Conservation (phyloP, 2,329 filamentous ascomycete genomes). For the Ceratocystis eucalypticola region DNA sequence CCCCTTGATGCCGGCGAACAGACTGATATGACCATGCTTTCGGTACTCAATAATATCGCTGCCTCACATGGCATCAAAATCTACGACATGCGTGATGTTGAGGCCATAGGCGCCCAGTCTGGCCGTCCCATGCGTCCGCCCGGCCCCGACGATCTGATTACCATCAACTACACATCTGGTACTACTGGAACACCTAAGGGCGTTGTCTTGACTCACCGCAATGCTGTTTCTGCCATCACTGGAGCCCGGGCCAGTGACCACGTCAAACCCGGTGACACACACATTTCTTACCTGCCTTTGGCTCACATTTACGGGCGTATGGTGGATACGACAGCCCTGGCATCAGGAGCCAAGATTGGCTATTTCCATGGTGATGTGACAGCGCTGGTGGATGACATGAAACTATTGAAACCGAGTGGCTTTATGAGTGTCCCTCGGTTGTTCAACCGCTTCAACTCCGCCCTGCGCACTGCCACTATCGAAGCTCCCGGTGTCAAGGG, state of each 20-base stretch:
- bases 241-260: slow-evolving; percentile 43
- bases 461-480: slow-evolving; percentile 65
- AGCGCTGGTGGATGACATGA: slow-evolving; percentile 80
- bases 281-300: slow-evolving; percentile 79
- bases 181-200: slow-evolving; percentile 76
- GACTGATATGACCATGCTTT: slow-evolving; percentile 62
- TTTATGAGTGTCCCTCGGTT: slow-evolving; percentile 85
- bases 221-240: slow-evolving; percentile 60
- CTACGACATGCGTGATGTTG: slow-evolving; percentile 66
- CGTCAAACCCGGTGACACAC: slow-evolving; percentile 42
- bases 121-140: slow-evolving; percentile 60
- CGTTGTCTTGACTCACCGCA: slow-evolving; percentile 68
- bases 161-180: slow-evolving; percentile 83
- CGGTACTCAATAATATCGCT: slow-evolving; percentile 63
- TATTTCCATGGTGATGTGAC: slow-evolving; percentile 90
- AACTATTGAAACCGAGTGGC: slow-evolving; percentile 65
- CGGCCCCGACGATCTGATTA: slow-evolving; percentile 60
- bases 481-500: slow-evolving; percentile 70
- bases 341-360: slow-evolving; percentile 61
- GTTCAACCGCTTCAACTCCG: slow-evolving; percentile 78
- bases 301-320: slow-evolving; percentile 90
- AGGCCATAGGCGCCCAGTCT: slow-evolving; percentile 60
- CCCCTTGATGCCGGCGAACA: slow-evolving; percentile 67
- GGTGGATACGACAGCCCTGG: slow-evolving; percentile 60
- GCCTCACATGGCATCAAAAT: slow-evolving; percentile 61